phyloP scores from a whole-genome alignment of 768 basidiomycete species.

The Serendipita vermifera region DNA sequence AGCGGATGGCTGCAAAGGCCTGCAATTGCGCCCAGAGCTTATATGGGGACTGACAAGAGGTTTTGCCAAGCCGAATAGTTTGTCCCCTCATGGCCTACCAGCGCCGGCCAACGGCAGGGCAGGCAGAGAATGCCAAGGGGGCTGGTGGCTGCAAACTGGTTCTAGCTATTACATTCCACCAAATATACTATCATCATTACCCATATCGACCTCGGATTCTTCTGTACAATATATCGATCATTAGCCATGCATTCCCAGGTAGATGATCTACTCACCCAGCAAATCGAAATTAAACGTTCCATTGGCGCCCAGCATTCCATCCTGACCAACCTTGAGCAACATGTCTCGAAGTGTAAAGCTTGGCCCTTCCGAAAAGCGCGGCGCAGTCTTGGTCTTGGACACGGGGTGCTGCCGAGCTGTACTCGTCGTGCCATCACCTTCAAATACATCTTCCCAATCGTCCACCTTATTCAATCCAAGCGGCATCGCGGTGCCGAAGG shows the following conservation, averaged over 20 bases:
- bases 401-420: neutral
- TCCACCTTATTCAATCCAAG: too few relatives aligned
- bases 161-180: neutral
- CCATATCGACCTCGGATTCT: neutral
- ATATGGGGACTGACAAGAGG: too few relatives aligned
- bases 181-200: neutral
- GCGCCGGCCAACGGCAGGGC: too few relatives aligned
- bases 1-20: too few relatives aligned
- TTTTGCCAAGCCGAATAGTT: too few relatives aligned
- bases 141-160: too few relatives aligned
- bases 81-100: too few relatives aligned
- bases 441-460: neutral
- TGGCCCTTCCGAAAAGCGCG: neutral
- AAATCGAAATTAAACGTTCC: conserved; percentile 1
- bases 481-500: too few relatives aligned
- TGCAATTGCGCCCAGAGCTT: too few relatives aligned
- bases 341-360: neutral
- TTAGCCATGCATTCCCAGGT: neutral
- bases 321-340: neutral
- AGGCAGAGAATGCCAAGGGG: too few relatives aligned
- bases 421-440: too few relatives aligned
- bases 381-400: neutral
- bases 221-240: too few relatives aligned
- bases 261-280: neutral
- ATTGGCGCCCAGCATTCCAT: neutral